Evolutionary conservation across 495 filamentous ascomycete species (phyloP).

Genomic region (Penicillium salamii): DNA sequence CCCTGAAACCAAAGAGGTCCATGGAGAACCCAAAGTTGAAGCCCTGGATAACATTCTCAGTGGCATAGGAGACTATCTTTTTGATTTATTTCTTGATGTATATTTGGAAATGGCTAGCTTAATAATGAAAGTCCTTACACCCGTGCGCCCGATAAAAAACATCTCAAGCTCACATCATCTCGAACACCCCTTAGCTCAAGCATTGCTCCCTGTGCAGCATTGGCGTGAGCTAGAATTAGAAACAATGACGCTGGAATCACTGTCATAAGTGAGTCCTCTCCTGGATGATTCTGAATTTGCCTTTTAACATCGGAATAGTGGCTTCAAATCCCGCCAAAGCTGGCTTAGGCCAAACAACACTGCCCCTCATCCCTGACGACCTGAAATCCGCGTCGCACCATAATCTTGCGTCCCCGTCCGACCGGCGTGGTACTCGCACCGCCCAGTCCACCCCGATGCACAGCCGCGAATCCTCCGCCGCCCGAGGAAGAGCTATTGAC

Average conservation of each 20-base stretch:
- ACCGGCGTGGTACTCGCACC: slow-evolving; percentile 40
- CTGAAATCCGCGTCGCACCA: slow-evolving; percentile 41
- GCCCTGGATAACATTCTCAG: no score
- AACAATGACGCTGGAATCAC: slow-evolving; percentile 4
- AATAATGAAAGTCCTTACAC: slow-evolving; percentile 4
- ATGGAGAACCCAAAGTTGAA: no score
- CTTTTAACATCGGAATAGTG: slow-evolving; percentile 25
- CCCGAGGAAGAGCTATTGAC: slow-evolving; percentile 43
- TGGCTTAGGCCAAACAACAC: slow-evolving; percentile 38
- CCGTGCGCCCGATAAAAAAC: slow-evolving; percentile 11
- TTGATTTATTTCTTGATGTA: no score
- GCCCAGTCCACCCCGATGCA: slow-evolving; percentile 52
- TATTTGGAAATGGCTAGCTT: no score
- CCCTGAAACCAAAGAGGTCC: no score
- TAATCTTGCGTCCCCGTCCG: slow-evolving; percentile 37
- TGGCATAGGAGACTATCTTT: no score
- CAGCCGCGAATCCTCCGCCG: slow-evolving; percentile 44
- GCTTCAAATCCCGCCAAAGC: slow-evolving; percentile 40
- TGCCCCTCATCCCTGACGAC: slow-evolving; percentile 48
- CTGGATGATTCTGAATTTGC: slow-evolving; percentile 1
- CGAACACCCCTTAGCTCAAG: not conserved
- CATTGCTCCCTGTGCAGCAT: slow-evolving; percentile 1
- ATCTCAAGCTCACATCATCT: not conserved
- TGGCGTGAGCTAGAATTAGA: no score
- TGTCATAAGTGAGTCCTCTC: slow-evolving; percentile 1